phyloP scores from a whole-genome alignment of 805 yeast species.

The Suhomyces sp. region DNA sequence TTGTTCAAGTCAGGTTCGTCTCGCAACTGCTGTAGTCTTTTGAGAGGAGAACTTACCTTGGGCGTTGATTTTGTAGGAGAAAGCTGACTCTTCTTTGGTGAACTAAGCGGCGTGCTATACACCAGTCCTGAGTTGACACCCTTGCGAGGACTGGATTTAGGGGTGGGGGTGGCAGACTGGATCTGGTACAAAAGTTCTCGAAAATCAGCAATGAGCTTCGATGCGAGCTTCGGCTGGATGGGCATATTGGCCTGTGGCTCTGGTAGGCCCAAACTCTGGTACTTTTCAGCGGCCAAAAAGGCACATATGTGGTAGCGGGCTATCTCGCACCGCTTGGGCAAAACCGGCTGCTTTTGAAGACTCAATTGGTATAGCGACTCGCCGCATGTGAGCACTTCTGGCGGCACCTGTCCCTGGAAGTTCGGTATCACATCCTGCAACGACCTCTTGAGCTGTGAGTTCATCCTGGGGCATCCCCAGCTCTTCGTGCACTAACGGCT shows the following conservation, averaged over 20 bases:
- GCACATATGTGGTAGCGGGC: slow-evolving; percentile 72
- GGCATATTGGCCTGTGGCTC: slow-evolving; percentile 56
- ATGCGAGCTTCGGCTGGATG: slow-evolving; percentile 45
- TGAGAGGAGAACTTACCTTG: slow-evolving; percentile 36
- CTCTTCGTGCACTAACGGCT: not conserved
- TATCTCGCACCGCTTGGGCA: slow-evolving; percentile 54
- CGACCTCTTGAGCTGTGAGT: slow-evolving; percentile 18
- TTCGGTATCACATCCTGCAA: slow-evolving; percentile 52
- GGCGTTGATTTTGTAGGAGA: slow-evolving; percentile 20
- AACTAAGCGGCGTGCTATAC: not conserved
- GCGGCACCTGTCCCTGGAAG: slow-evolving; percentile 42
- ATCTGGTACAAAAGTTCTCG: slow-evolving; percentile 34
- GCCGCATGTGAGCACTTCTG: slow-evolving; percentile 36
- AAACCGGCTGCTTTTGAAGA: slow-evolving; percentile 46
- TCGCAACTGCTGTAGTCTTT: slow-evolving; percentile 26
- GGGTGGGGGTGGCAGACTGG: slow-evolving; percentile 13
- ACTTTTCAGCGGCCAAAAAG: slow-evolving; percentile 53
- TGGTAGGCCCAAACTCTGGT: slow-evolving; percentile 44
- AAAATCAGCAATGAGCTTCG: slow-evolving; percentile 45
- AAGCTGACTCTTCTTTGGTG: not conserved
- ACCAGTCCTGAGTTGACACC: not conserved
- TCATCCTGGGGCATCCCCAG: not conserved
- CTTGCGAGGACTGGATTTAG: slow-evolving; percentile 17
- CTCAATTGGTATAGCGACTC: slow-evolving; percentile 50
- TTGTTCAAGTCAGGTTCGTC: slow-evolving; percentile 11